Conservation (phyloP, 768 basidiomycete species). For the Cystobasidium ongulense region DNA sequence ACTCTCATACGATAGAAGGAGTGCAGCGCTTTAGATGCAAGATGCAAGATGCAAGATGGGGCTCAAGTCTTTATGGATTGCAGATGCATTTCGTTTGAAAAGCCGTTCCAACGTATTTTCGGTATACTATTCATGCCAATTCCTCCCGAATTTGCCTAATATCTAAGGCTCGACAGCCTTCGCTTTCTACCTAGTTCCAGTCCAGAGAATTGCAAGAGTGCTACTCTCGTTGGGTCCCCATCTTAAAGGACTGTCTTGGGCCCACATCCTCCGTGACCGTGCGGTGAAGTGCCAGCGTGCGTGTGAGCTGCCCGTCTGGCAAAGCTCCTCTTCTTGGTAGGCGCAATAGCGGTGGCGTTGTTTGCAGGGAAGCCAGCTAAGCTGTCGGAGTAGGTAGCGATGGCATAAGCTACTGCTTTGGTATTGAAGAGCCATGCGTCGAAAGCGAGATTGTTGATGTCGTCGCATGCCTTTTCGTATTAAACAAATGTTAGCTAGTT, state of each 20-base stretch:
- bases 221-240: too few relatives aligned
- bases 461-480: neutral
- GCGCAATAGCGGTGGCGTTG: conserved; percentile 14
- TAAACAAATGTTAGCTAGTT: neutral
- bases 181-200: too few relatives aligned
- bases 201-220: too few relatives aligned
- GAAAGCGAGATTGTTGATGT: conserved; percentile 18
- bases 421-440: conserved; percentile 8
- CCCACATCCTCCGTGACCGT: neutral
- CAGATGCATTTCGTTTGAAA: too few relatives aligned
- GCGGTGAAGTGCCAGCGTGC: neutral
- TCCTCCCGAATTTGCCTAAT: too few relatives aligned
- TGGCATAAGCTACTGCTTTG: conserved; percentile 1
- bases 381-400: neutral
- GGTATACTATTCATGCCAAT: too few relatives aligned
- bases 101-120: too few relatives aligned
- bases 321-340: conserved; percentile 1
- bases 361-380: conserved; percentile 20
- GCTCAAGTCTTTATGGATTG: too few relatives aligned
- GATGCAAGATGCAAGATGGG: too few relatives aligned
- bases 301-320: neutral
- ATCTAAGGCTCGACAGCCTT: too few relatives aligned
- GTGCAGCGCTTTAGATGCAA: too few relatives aligned
- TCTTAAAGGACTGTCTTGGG: neutral
- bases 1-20: too few relatives aligned